Conservation (phyloP, 2,329 filamentous ascomycete genomes). For the Cordyceps cateniannulata region DNA sequence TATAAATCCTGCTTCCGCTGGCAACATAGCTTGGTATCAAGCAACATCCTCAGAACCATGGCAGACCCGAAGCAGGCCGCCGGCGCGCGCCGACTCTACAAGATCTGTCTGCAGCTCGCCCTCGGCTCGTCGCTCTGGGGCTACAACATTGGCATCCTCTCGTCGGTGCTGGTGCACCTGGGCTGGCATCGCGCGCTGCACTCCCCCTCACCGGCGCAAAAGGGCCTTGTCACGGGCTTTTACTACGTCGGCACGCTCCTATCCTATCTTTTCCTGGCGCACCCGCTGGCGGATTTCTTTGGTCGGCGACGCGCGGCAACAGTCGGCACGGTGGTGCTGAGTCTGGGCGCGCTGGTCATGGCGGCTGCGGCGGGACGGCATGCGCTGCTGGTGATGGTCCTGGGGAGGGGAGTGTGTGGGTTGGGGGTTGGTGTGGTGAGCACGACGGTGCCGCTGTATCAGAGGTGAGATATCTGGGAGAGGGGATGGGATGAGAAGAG, state of each 20-base stretch:
- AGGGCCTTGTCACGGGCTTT: constrained; percentile 47
- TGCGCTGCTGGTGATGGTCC: constrained; percentile 41
- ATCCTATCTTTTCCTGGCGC: constrained; percentile 49
- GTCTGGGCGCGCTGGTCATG: constrained; percentile 43
- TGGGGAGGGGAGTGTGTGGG: constrained; percentile 46
- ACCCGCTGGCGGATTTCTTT: constrained; percentile 42
- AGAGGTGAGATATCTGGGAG: constrained; percentile 33
- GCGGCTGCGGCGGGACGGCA: constrained; percentile 37
- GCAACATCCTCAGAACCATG: neutral
- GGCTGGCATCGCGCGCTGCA: constrained; percentile 44
- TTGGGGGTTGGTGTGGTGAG: constrained; percentile 49
- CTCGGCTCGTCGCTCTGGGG: constrained; percentile 52
- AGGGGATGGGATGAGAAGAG: no score
- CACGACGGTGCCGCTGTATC: constrained; percentile 51
- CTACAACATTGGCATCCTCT: constrained; percentile 53
- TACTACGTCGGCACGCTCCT: constrained; percentile 53
- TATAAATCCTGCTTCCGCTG: no score
- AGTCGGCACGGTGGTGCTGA: constrained; percentile 38
- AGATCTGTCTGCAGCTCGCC: constrained; percentile 45
- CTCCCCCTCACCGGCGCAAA: constrained; percentile 37
- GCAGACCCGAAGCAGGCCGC: neutral
- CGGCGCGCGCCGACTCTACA: constrained; percentile 31
- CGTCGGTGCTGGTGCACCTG: constrained; percentile 48
- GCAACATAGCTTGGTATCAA: no score
- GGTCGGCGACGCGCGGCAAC: constrained; percentile 47